Percentiles rank a stretch among this genome's conserved stretches.
These are phyloP conservation scores for Claviceps purpurea DNA, from an alignment of 2,329 filamentous ascomycete genomes.

Conservation along the genomic window DNA sequence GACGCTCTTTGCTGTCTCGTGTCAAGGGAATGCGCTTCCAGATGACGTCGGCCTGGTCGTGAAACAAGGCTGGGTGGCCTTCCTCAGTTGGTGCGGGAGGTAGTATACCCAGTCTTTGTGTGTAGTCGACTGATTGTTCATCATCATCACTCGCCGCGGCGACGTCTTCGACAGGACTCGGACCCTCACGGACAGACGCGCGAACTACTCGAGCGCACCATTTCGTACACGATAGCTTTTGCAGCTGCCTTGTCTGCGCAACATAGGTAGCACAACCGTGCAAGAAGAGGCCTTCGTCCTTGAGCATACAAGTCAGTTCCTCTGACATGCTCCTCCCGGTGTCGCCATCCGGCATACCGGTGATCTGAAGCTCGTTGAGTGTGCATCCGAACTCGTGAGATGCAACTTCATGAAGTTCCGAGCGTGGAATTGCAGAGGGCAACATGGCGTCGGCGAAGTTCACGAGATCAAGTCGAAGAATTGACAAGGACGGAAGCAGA, in stretches of 20 bases:
- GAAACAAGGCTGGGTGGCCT: constrained; percentile 28
- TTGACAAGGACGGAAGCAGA: constrained; percentile 33
- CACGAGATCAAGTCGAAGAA: constrained; percentile 39
- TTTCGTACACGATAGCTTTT: constrained; percentile 23
- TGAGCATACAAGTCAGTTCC: constrained; percentile 38
- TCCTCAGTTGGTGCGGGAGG: constrained; percentile 28
- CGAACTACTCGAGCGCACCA: constrained; percentile 34
- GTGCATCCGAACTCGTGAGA: constrained; percentile 40
- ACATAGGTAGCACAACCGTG: constrained; percentile 31
- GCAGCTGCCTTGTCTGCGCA: constrained; percentile 25
- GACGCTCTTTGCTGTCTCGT: constrained; percentile 26
- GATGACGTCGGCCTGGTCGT: constrained; percentile 30
- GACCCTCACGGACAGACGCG: constrained; percentile 23
- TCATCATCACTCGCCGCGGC: too few species aligned
- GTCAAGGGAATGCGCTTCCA: constrained; percentile 36
- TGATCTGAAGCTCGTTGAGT: constrained; percentile 38
- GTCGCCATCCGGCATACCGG: constrained; percentile 36
- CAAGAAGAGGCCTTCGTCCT: constrained; percentile 38
- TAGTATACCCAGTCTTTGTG: constrained; percentile 19
- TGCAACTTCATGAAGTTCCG: constrained; percentile 37
- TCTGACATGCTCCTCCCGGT: constrained; percentile 31
- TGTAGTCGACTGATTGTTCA: constrained; percentile 8
- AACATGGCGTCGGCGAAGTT: constrained; percentile 37
- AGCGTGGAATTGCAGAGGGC: constrained; percentile 24
- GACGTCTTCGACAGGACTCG: constrained; percentile 5